phyloP scores from a whole-genome alignment of 345 rosid species.

The Reutealis trisperma region DNA sequence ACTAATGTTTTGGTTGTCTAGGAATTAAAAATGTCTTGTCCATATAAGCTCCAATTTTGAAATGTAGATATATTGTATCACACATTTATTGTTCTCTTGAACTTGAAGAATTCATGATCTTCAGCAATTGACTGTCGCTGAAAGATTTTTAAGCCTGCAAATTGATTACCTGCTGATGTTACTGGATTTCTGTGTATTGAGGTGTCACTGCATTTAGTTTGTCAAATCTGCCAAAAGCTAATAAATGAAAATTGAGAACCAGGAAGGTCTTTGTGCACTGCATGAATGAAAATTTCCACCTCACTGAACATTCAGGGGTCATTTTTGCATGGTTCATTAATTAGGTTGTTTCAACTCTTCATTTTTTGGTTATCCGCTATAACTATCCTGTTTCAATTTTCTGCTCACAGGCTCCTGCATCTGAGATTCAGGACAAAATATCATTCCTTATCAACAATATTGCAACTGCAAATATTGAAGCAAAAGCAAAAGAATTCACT shows the following conservation, averaged over 20 bases:
- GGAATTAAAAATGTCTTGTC: neutral
- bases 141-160: neutral
- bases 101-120: neutral
- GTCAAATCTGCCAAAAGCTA: neutral
- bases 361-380: neutral
- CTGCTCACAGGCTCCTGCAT: conserved; percentile 68
- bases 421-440: conserved; percentile 85
- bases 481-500: conserved; percentile 80
- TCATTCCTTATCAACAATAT: conserved; percentile 89
- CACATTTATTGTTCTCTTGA: neutral
- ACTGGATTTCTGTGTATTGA: neutral
- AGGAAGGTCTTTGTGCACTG: too few relatives aligned
- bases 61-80: neutral
- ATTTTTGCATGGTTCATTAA: neutral
- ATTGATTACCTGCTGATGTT: neutral
- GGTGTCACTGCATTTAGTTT: too few relatives aligned
- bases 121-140: neutral
- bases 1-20: neutral
- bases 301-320: neutral
- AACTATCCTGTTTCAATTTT: neutral
- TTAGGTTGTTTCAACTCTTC: neutral
- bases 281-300: neutral
- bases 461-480: conserved; percentile 72
- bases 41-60: neutral
- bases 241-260: neutral